Evolutionary conservation across 148 eudicot genomes (phyloP).

Genomic region (Dysphania ambrosioides): DNA sequence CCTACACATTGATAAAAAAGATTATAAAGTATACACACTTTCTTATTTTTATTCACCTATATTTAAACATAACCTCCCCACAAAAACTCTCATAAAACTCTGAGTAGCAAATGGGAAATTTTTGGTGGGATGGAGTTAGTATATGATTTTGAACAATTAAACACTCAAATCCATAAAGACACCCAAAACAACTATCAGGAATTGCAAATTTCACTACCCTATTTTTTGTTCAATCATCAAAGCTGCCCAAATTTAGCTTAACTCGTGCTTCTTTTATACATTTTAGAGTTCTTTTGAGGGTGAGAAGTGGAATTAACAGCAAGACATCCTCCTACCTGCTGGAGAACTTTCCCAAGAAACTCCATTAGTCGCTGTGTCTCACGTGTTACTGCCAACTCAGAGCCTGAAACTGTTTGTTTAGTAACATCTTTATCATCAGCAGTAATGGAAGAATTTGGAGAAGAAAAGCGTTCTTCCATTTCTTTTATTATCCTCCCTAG

Average conservation of each 20-base stretch:
- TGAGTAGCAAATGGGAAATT: no score
- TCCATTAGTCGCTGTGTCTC: conserved; percentile 64
- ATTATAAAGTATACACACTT: no score
- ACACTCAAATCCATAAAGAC: neutral
- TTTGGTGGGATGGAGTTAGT: no score
- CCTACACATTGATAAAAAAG: no score
- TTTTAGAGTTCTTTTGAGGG: neutral
- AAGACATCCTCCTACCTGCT: conserved; percentile 38
- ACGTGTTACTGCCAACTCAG: conserved; percentile 33
- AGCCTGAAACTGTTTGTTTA: conserved; percentile 26
- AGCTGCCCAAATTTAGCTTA: neutral
- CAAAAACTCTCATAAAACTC: no score
- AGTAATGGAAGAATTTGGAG: conserved; percentile 24
- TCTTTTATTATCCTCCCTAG: conserved; percentile 66
- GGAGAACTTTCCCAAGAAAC: conserved; percentile 69
- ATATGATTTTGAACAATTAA: no score
- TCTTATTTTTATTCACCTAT: no score
- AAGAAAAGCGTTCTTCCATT: conserved; percentile 50
- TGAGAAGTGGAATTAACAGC: conserved; percentile 1
- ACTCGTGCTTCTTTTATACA: neutral
- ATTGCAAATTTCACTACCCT: neutral
- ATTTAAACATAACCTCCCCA: no score
- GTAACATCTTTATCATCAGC: conserved; percentile 18
- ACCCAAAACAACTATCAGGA: no score
- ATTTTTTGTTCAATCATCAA: neutral